Conservation (phyloP, 2,329 filamentous ascomycete genomes). For the Geoglossum cookeanum region DNA sequence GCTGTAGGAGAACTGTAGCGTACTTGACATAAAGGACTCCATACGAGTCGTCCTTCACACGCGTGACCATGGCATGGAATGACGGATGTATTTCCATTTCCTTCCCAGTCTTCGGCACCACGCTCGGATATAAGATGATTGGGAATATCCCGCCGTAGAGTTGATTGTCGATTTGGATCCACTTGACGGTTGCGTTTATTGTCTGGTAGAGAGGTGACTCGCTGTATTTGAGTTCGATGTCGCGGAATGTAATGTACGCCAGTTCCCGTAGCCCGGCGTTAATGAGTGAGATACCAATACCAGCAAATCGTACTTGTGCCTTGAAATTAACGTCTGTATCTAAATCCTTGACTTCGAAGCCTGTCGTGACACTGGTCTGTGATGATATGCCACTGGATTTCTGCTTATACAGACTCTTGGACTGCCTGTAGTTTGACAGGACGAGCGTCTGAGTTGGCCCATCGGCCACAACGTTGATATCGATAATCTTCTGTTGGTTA, state of each 20-base stretch:
- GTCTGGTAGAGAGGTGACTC: slow-evolving; percentile 93
- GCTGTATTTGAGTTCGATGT: slow-evolving; percentile 76
- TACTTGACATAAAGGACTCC: slow-evolving; percentile 98
- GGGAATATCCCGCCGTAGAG: slow-evolving; percentile 97
- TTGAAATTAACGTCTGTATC: slow-evolving; percentile 78
- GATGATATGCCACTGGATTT: slow-evolving; percentile 32
- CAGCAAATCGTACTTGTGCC: slow-evolving; percentile 71
- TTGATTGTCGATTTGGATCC: slow-evolving; percentile 98
- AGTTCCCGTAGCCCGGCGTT: slow-evolving; percentile 83
- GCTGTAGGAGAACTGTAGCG: slow-evolving; percentile 77
- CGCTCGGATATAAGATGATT: slow-evolving; percentile 89
- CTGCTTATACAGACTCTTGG: slow-evolving; percentile 76
- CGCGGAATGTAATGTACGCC: slow-evolving; percentile 81
- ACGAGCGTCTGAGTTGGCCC: slow-evolving; percentile 91
- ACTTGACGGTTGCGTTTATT: slow-evolving; percentile 77
- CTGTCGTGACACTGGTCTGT: slow-evolving; percentile 40
- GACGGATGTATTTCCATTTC: slow-evolving; percentile 95
- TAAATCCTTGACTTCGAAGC: slow-evolving; percentile 86
- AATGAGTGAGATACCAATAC: slow-evolving; percentile 82
- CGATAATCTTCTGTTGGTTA: slow-evolving; percentile 64
- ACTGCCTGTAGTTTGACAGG: slow-evolving; percentile 80
- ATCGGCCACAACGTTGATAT: slow-evolving; percentile 88
- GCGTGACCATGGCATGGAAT: slow-evolving; percentile 74
- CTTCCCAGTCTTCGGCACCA: slow-evolving; percentile 89
- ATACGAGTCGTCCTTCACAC: slow-evolving; percentile 96